A percentile compares a stretch with the other conserved stretches of the same genome.
These are phyloP conservation scores for Aspergillus fischeri DNA, from an alignment of 2,329 filamentous ascomycete genomes.

Conservation along the genomic window DNA sequence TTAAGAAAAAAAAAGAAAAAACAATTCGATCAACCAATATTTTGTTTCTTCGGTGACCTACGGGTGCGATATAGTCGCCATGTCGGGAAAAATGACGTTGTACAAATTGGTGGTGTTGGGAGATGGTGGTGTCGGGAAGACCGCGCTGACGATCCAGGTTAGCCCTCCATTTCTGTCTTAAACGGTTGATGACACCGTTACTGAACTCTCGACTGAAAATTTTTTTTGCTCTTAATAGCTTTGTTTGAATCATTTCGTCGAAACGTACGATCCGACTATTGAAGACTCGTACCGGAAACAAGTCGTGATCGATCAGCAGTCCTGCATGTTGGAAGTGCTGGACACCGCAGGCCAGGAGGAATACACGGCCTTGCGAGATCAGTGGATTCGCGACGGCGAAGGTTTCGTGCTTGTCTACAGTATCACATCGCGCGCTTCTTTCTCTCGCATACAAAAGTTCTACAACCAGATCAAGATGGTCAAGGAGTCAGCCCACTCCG, in stretches of 20 bases:
- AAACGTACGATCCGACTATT: conserved; percentile 72
- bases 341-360: conserved; percentile 98
- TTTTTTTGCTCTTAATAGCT: conserved; percentile 51
- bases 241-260: conserved; percentile 96
- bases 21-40: not conserved
- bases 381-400: conserved; percentile 98
- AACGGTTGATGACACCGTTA: conserved; percentile 2
- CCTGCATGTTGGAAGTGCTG: conserved; percentile 95
- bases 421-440: conserved; percentile 94
- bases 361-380: conserved; percentile 92
- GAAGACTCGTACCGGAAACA: conserved; percentile 67
- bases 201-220: conserved; percentile 3
- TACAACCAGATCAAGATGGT: conserved; percentile 96
- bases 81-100: conserved; percentile 91
- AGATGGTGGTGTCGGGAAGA: conserved; percentile 92
- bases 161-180: conserved; percentile 11
- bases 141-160: conserved; percentile 81
- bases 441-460: conserved; percentile 90
- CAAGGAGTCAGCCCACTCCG: conserved; percentile 71
- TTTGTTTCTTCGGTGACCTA: not conserved
- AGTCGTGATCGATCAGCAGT: conserved; percentile 83
- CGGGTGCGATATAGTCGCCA: conserved; percentile 39
- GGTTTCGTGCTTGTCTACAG: conserved; percentile 97
- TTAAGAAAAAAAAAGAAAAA: not conserved
- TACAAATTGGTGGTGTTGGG: conserved; percentile 95